Base-by-base conservation (phyloP, 2,329 filamentous ascomycete genomes). In the Bimuria novae-zelandiae region DNA sequence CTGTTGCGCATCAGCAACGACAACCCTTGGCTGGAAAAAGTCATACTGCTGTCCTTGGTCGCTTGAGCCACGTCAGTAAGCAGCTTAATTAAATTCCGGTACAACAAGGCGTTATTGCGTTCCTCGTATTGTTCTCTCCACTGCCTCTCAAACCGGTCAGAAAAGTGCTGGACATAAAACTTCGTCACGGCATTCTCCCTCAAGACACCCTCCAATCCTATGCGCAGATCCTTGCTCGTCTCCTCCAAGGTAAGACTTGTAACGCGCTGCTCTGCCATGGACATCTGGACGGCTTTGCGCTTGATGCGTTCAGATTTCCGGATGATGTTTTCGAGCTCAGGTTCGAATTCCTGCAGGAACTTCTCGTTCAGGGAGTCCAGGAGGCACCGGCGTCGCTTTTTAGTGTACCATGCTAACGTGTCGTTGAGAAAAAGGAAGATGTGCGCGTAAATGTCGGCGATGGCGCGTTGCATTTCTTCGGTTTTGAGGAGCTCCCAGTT, bases 371-470 rank as follows among this genome's bases (percentile, higher is more conserved):
- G 52, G 14, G 57, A 57, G 27, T 57, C 44, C n/a, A 57, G 47
- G 7, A 62, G 19, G 4, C 56, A 48, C 10, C 53, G 48, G 14
- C 43, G 39, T 5, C 47, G 41, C 48, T 57, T 63, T 22, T 62
- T 57, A 8, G 48, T 48, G 44, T 63, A 63, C 62, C 61, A 67
- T 7, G 54, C 48, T 50, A 67, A 55, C 30, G 58, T 56, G 39
- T 62, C 56, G 21, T 52, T 44, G 7, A 64, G 46, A 33, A 65
- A 67, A 10, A 62, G 48, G 43, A 67, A 65, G 21, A 67, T 55
- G 33, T 64, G 59, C 1, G 57, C 58, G 47, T 67, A 67, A 6
- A 67, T 46, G 3, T 58, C 55, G 11, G 54, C 53, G 8, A 64
- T 56, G 6, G 47, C 36, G 7, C 50, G 36, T 32, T 52, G 54